Evolutionary conservation across 306 rosid species (phyloP).

Genomic region (Chamaecrista fasciculata): DNA sequence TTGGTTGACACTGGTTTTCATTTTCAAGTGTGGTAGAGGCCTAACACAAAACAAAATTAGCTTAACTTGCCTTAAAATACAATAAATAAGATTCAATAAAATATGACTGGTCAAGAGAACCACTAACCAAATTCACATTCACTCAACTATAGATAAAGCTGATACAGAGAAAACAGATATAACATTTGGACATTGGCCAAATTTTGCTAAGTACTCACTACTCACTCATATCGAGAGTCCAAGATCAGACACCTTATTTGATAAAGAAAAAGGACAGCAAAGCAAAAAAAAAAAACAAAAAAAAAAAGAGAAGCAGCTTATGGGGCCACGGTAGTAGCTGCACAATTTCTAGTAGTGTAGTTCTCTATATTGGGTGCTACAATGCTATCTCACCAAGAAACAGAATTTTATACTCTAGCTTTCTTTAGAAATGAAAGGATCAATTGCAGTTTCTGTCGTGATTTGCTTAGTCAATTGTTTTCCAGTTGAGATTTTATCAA

Average conservation of each 20-base stretch:
- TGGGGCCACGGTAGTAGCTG: background rate
- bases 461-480: background rate
- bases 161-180: background rate
- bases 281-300: background rate
- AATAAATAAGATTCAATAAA: background rate
- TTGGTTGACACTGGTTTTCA: background rate
- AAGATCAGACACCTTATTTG: background rate
- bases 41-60: background rate
- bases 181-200: background rate
- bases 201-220: too few relatives aligned
- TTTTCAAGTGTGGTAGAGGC: background rate
- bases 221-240: background rate
- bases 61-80: background rate
- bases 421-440: background rate
- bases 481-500: background rate
- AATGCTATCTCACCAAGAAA: background rate
- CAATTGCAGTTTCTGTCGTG: background rate
- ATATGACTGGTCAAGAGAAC: background rate
- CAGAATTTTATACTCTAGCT: background rate
- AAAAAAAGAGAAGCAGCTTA: background rate
- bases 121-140: background rate
- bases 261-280: background rate
- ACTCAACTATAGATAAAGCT: background rate
- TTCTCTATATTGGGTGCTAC: background rate
- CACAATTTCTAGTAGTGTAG: background rate